Conservation (phyloP, 2,329 filamentous ascomycete genomes). For the Hypoxylon sp. region DNA sequence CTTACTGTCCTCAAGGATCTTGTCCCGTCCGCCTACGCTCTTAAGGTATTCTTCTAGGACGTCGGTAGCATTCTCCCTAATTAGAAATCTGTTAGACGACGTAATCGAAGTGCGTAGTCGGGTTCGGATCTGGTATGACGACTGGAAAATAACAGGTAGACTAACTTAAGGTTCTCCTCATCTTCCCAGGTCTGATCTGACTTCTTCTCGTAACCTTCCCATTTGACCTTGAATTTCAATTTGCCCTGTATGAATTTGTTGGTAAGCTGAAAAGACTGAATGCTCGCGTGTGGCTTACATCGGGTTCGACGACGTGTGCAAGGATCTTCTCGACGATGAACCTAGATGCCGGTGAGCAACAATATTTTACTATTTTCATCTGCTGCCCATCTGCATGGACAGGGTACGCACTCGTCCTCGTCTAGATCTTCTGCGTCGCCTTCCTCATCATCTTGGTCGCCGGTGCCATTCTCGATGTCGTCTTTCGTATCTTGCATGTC, state of each 20-base stretch:
- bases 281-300: constrained; percentile 58
- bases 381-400: constrained; percentile 10
- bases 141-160: constrained; percentile 44
- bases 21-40: constrained; percentile 74
- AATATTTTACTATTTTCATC: background rate
- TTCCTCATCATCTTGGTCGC: constrained; percentile 54
- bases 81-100: constrained; percentile 1
- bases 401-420: constrained; percentile 49
- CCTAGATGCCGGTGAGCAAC: constrained; percentile 58
- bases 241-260: constrained; percentile 58
- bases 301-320: constrained; percentile 72
- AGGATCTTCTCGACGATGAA: constrained; percentile 83
- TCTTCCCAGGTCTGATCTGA: constrained; percentile 84
- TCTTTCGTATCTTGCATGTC: constrained; percentile 45
- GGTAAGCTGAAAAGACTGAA: constrained; percentile 17
- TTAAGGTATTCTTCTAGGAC: constrained; percentile 76
- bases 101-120: background rate
- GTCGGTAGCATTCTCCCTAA: constrained; percentile 70
- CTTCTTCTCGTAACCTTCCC: constrained; percentile 82
- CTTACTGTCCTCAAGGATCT: constrained; percentile 66
- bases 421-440: constrained; percentile 56
- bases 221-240: constrained; percentile 80
- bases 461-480: constrained; percentile 39
- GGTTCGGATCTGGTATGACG: background rate
- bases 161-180: constrained; percentile 75